Evolutionary conservation across 2,329 filamentous ascomycete genomes (phyloP).

Genomic region (Phaeomoniella chlamydospora): DNA sequence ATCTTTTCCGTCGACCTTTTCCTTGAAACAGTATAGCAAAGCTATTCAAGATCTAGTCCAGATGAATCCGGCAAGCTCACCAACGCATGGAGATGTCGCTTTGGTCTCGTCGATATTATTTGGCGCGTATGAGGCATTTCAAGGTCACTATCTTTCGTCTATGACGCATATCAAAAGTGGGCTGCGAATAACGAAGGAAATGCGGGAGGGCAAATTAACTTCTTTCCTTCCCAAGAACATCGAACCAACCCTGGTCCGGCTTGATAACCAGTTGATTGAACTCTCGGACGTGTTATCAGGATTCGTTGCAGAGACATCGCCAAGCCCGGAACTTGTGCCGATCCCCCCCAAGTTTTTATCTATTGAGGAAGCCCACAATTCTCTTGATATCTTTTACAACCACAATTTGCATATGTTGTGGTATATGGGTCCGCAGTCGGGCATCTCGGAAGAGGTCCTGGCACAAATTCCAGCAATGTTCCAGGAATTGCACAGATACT

Average conservation of each 20-base stretch:
- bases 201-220: not conserved
- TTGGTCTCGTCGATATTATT: slow-evolving; percentile 36
- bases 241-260: not conserved
- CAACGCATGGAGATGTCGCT: too few relatives aligned
- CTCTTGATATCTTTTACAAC: not conserved
- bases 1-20: too few relatives aligned
- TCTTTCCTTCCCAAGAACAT: not conserved
- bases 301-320: not conserved
- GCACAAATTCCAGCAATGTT: not conserved
- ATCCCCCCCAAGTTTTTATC: not conserved
- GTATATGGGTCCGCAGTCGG: not conserved
- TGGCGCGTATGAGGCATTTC: slow-evolving; percentile 40
- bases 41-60: slow-evolving; percentile 27
- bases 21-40: slow-evolving; percentile 33
- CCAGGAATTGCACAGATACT: not conserved
- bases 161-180: slow-evolving; percentile 19
- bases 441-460: not conserved
- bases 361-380: not conserved
- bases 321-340: not conserved
- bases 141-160: slow-evolving; percentile 32
- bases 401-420: too few relatives aligned
- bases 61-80: too few relatives aligned
- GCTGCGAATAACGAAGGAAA: slow-evolving; percentile 12
- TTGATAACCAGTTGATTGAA: not conserved
- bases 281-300: not conserved